Base-by-base conservation (phyloP, 2,329 filamentous ascomycete genomes). In the Ophiostoma sp. region DNA sequence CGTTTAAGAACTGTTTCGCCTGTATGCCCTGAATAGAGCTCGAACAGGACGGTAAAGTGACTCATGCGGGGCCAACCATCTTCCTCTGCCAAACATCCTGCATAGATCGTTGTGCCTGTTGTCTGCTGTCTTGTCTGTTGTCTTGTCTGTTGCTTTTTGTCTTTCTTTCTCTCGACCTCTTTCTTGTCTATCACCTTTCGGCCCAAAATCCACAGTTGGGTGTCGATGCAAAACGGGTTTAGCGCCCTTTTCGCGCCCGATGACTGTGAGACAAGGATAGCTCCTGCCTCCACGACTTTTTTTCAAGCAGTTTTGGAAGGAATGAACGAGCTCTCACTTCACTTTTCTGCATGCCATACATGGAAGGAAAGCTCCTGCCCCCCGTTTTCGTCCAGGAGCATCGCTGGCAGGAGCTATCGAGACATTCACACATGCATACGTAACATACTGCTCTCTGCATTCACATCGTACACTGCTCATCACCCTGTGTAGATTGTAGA, bases 181-280 rank as follows among this genome's bases (percentile, higher is more conserved):
- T 48, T 19, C 25, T n/a, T 61, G 9, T 42, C 42, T 25, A 33
- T 68, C 50, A 17, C 52, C 25, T 59, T 48, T 66, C 52, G 36
- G 69, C 69, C 69, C 63, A 61, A 71, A 28, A 72, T 68, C 73
- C 73, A 74, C 73, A 74, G 17, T 74, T 74, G 70, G 73, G 73
- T 70, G 66, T 66, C 59, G 42, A 72, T 72, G 45, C 39, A 64
- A 57, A 70, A 39, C 50, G 4, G 68, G 25, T 9, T 33, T 61
- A 55, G 61, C 45, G 48, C 33, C 22, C 11, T 19, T 48, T 42
- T 25, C 7, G 17, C 22, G 22, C n/a, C 33, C 33, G 25, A 42
- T 28, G 55, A 48, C 69, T 42, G 36, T 22, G 25, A 42, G 50
- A 55, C 36, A 55, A 70, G 22, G 45, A 42, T 25, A 69, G 68